These are phyloP conservation scores for Clarireedia paspali DNA, from an alignment of 2,329 filamentous ascomycete species.

Conservation along the genomic window DNA sequence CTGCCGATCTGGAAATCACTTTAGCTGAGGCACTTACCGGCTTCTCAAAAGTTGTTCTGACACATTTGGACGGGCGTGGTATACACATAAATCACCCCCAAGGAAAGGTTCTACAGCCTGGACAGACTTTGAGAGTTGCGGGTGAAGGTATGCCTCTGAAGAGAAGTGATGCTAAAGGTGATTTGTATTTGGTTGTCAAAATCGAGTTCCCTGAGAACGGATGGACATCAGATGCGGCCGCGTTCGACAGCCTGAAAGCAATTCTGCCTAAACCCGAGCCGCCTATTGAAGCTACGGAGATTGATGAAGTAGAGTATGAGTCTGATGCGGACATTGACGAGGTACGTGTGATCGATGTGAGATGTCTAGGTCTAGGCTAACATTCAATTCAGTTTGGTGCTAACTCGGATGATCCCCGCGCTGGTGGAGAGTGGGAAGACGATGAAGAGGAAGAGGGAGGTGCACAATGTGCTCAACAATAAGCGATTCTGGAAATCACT, in stretches of 20 bases:
- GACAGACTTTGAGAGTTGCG: conserved; percentile 74
- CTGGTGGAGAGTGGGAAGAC: conserved; percentile 60
- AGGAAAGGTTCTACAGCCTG: conserved; percentile 75
- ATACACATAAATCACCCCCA: conserved; percentile 73
- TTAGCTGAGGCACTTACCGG: conserved; percentile 79
- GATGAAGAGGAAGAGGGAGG: conserved; percentile 57
- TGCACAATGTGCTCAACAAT: conserved; percentile 52
- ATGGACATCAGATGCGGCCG: conserved; percentile 68
- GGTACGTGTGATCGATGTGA: conserved; percentile 36
- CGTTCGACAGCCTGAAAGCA: conserved; percentile 63
- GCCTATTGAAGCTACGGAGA: conserved; percentile 54
- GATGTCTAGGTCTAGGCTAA: conserved; percentile 23
- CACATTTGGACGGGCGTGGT: conserved; percentile 87
- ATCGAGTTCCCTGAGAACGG: conserved; percentile 83
- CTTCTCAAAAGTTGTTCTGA: conserved; percentile 84
- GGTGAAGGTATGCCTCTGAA: conserved; percentile 96
- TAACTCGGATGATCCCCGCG: conserved; percentile 59
- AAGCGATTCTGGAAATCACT: conserved; percentile 9
- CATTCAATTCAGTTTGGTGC: conserved; percentile 54
- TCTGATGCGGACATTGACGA: conserved; percentile 77
- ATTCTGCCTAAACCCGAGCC: conserved; percentile 60
- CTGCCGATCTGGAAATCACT: conserved; percentile 71
- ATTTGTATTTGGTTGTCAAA: conserved; percentile 80
- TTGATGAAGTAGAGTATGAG: conserved; percentile 85
- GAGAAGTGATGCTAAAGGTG: conserved; percentile 73